Conservation (phyloP, 2,329 filamentous ascomycete genomes). For the Cercospora sp. region DNA sequence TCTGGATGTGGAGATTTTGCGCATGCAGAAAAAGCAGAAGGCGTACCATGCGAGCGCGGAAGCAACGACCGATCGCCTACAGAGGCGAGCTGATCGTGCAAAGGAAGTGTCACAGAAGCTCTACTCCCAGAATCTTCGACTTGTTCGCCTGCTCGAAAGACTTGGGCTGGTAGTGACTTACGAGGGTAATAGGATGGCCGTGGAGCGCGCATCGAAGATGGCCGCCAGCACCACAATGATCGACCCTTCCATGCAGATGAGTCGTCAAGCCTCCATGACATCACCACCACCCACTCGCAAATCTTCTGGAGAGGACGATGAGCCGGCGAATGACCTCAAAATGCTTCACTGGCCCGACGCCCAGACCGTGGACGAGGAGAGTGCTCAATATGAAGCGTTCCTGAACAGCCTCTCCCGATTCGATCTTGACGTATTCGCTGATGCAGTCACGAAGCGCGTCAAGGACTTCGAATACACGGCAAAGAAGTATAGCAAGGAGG, state of each 20-base stretch:
- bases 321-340: conserved; percentile 58
- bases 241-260: conserved; percentile 45
- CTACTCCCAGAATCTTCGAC: conserved; percentile 78
- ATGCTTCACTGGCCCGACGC: conserved; percentile 82
- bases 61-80: conserved; percentile 59
- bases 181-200: conserved; percentile 66
- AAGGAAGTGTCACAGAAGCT: conserved; percentile 83
- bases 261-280: conserved; percentile 56
- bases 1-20: conserved; percentile 72
- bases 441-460: conserved; percentile 82
- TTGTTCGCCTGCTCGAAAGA: conserved; percentile 80
- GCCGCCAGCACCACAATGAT: conserved; percentile 49
- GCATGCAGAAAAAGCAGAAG: conserved; percentile 66
- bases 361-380: conserved; percentile 65
- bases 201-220: conserved; percentile 69
- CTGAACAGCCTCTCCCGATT: conserved; percentile 73
- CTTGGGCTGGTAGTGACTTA: conserved; percentile 81
- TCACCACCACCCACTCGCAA: conserved; percentile 59
- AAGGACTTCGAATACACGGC: conserved; percentile 93
- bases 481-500: conserved; percentile 89
- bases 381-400: conserved; percentile 72
- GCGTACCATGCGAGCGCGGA: conserved; percentile 52
- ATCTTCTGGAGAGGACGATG: conserved; percentile 48
- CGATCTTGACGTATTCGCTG: conserved; percentile 79
- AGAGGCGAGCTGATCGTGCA: conserved; percentile 69